Base-by-base conservation (phyloP, 495 filamentous ascomycete species). In the Cercophora newfieldiana region DNA sequence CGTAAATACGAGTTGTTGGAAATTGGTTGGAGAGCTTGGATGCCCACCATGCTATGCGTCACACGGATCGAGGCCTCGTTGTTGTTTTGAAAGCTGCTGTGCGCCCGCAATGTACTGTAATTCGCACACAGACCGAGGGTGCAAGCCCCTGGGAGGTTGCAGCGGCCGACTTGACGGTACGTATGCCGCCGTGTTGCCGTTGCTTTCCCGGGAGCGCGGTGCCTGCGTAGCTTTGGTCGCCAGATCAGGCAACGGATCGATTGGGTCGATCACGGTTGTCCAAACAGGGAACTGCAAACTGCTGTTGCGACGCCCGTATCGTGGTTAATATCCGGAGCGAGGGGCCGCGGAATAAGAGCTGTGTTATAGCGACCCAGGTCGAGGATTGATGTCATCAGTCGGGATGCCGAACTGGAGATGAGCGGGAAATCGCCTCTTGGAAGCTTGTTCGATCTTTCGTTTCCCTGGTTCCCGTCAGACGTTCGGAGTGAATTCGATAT, bases 81-180 rank as follows among this genome's bases (percentile, higher is more conserved):
- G 26, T 18, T 48, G 59, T 61, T 61, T 61, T 48, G 59, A 25
- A 61, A 61, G 33, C 59, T 61, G 59, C 33, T 44, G 59, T 61
- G 30, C 59, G 59, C 37, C 12, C 18, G 37, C 37, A 44, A 44
- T 2, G 37, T 44, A 44, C 37, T 44, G 37, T 14, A 44, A 8
- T 14, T 44, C 37, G 2, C 37, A 44, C 37, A 44, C 18, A 14
- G 12, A 44, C n/a, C 19, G 7, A 14, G 37, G 18, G 37, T 14
- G 37, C 37, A 16, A 44, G 37, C 4, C 18, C 18, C 18, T 12
- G 12, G 10, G 37, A 16, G 3, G 37, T 2, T 44, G 37, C 3
- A 16, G 10, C 3, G 10, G 37, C 37, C 37, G 18, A 16, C 10
- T 44, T 6, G 37, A 16, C 12, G 12, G 37, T 16, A 6, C 18